A percentile compares a stretch with the other conserved stretches of the same genome.
Evolutionary conservation across 1,284 basidiomycete genomes (phyloP).

Genomic region (Ganoderma resinaceum): DNA sequence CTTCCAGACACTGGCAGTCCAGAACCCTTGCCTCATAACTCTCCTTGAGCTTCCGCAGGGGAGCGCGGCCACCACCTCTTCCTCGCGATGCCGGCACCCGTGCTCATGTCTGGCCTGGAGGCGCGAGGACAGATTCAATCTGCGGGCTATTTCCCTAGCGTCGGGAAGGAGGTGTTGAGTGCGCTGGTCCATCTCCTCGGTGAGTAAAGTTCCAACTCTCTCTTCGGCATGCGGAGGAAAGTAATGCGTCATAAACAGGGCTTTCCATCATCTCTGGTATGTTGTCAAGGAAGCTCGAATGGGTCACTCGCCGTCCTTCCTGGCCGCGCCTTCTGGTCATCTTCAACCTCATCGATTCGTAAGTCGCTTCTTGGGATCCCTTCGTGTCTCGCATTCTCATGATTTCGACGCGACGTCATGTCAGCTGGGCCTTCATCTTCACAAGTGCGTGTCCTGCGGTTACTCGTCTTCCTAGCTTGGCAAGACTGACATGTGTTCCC

Average conservation of each 20-base stretch:
- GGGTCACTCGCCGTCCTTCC: conserved; percentile 6
- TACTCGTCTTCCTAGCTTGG: neutral
- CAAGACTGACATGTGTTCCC: neutral
- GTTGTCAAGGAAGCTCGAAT: conserved; percentile 38
- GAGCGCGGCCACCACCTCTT: neutral
- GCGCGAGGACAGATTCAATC: conserved; percentile 11
- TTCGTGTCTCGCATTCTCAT: too few species aligned
- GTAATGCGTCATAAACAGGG: conserved; percentile 30
- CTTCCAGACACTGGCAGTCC: neutral
- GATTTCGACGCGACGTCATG: neutral
- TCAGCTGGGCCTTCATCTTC: conserved; percentile 44
- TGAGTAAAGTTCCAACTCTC: conserved; percentile 19
- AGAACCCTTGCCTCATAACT: neutral
- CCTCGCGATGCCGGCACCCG: neutral
- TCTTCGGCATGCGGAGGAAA: neutral
- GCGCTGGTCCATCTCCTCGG: conserved; percentile 39
- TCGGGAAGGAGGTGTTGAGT: conserved; percentile 37
- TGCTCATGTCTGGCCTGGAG: neutral
- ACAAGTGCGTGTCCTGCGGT: conserved; percentile 35
- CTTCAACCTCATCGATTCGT: conserved; percentile 42
- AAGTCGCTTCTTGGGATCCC: conserved; percentile 16
- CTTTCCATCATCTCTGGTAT: conserved; percentile 40
- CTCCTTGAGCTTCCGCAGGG: neutral
- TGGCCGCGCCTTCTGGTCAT: conserved; percentile 40
- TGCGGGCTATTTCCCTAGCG: conserved; percentile 31